Percentiles rank a stretch among this genome's conserved stretches.
Conservation (phyloP, 2,329 filamentous ascomycete species). For the Pseudovirgaria hyperparasitica region DNA sequence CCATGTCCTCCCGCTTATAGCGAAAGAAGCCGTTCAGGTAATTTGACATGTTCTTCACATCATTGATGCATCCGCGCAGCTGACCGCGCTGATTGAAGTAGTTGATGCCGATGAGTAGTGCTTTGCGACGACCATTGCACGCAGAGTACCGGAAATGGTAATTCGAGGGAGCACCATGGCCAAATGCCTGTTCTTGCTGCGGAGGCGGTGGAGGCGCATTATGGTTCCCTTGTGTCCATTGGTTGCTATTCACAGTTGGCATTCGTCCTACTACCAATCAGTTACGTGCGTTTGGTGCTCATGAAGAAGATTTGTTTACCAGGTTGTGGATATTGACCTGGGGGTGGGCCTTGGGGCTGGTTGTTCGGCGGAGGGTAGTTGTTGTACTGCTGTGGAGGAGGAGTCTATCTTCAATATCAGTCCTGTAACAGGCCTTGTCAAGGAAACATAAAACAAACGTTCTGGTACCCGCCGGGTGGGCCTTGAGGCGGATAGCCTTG, state of each 20-base stretch:
- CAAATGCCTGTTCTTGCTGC: slow-evolving; percentile 33
- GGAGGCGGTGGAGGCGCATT: slow-evolving; percentile 55
- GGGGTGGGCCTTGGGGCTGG: slow-evolving; percentile 12
- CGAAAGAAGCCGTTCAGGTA: slow-evolving; percentile 83
- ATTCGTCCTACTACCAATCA: slow-evolving; percentile 35
- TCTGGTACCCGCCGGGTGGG: slow-evolving; percentile 26
- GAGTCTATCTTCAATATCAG: slow-evolving; percentile 15
- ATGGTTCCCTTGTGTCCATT: slow-evolving; percentile 39
- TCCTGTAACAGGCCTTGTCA: slow-evolving; percentile 4
- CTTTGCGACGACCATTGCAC: slow-evolving; percentile 80
- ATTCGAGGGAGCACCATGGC: slow-evolving; percentile 63
- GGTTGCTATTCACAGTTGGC: slow-evolving; percentile 31
- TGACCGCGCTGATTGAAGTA: slow-evolving; percentile 90
- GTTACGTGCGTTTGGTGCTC: slow-evolving; percentile 5
- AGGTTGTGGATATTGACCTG: slow-evolving; percentile 11
- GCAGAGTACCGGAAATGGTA: slow-evolving; percentile 87
- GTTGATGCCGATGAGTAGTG: slow-evolving; percentile 86
- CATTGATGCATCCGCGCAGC: slow-evolving; percentile 88
- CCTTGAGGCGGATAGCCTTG: slow-evolving; percentile 15
- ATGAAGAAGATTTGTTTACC: slow-evolving; percentile 7
- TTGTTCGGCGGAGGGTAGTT: slow-evolving; percentile 13
- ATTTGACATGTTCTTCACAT: slow-evolving; percentile 91
- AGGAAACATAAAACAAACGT: slow-evolving; percentile 15
- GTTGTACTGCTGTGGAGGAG: slow-evolving; percentile 19
- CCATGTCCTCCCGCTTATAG: slow-evolving; percentile 94